These are phyloP conservation scores for Colletotrichum musicola DNA, from an alignment of 2,329 filamentous ascomycete species.

Conservation along the genomic window DNA sequence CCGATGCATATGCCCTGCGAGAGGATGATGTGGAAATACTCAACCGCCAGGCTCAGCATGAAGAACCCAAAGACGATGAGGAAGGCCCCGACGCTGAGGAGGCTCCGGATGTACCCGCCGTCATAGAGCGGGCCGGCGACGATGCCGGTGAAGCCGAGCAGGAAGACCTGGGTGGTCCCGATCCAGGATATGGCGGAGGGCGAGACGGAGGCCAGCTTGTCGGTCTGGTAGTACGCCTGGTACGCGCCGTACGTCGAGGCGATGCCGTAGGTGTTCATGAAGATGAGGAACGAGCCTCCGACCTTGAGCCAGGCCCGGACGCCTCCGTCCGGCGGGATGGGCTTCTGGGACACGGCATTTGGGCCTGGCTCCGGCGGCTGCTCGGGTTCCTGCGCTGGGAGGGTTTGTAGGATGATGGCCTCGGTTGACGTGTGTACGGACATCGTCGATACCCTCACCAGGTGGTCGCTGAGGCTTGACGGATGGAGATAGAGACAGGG, in stretches of 20 bases:
- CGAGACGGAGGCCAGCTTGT: slow-evolving; percentile 32
- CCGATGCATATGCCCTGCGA: slow-evolving; percentile 60
- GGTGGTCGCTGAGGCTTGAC: not conserved
- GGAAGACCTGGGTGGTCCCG: slow-evolving; percentile 59
- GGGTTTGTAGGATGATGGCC: not conserved
- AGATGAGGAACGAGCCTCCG: slow-evolving; percentile 59
- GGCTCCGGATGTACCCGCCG: slow-evolving; percentile 55
- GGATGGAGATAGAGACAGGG: not conserved
- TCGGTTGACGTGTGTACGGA: not conserved
- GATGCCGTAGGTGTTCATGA: slow-evolving; percentile 58
- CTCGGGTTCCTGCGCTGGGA: not conserved
- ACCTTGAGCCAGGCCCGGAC: slow-evolving; percentile 61
- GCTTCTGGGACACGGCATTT: not conserved
- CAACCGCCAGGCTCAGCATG: slow-evolving; percentile 49
- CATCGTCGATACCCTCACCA: not conserved
- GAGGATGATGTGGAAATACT: slow-evolving; percentile 59
- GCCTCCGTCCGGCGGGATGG: slow-evolving; percentile 41
- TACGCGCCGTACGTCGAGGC: slow-evolving; percentile 62
- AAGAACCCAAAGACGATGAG: slow-evolving; percentile 62
- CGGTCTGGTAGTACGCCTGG: slow-evolving; percentile 62
- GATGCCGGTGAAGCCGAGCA: slow-evolving; percentile 58
- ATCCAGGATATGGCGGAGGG: slow-evolving; percentile 55
- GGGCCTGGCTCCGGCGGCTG: not conserved
- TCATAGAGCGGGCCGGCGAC: slow-evolving; percentile 61
- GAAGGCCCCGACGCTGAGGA: slow-evolving; percentile 55